Percentiles rank a stretch among this genome's conserved stretches.
Evolutionary conservation across 768 basidiomycete species (phyloP).

Genomic region (Mycena chlorophos): DNA sequence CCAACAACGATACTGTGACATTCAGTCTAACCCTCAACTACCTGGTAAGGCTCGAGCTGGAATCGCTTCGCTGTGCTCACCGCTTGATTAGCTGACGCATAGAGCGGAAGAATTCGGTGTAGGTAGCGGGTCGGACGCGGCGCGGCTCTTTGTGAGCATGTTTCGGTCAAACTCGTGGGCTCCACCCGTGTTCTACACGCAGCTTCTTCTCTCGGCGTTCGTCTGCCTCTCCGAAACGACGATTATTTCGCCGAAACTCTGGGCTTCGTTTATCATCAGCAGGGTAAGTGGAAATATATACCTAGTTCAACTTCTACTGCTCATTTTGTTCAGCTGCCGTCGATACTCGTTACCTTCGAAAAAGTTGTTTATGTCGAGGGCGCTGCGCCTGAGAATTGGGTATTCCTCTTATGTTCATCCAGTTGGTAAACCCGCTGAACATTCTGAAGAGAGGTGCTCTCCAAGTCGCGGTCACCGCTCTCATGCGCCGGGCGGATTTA

Average conservation of each 20-base stretch:
- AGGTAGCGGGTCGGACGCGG: constrained; percentile 54
- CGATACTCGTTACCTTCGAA: constrained; percentile 56
- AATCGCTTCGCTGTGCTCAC: constrained; percentile 5
- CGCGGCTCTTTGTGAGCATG: constrained; percentile 53
- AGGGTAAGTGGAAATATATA: constrained; percentile 47
- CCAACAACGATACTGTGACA: constrained; percentile 65
- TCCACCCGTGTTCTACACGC: constrained; percentile 64
- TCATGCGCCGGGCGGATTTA: constrained; percentile 55
- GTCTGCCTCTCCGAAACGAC: constrained; percentile 59
- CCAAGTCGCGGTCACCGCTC: constrained; percentile 49
- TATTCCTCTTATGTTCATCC: constrained; percentile 31
- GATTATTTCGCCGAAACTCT: constrained; percentile 43
- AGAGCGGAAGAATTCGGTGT: constrained; percentile 64
- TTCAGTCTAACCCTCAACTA: constrained; percentile 62
- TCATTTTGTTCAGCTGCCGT: constrained; percentile 56
- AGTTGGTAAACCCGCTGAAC: constrained; percentile 9
- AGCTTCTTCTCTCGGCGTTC: constrained; percentile 63
- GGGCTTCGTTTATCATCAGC: constrained; percentile 72
- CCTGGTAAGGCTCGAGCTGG: constrained; percentile 47
- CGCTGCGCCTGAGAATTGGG: constrained; percentile 57
- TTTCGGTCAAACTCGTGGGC: constrained; percentile 67
- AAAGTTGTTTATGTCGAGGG: constrained; percentile 54
- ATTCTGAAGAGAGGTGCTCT: constrained; percentile 38
- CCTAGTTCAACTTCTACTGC: constrained; percentile 3
- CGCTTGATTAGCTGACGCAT: constrained; percentile 49